phyloP scores from a whole-genome alignment of 805 yeast genomes.

The Lipomyces oligophaga region DNA sequence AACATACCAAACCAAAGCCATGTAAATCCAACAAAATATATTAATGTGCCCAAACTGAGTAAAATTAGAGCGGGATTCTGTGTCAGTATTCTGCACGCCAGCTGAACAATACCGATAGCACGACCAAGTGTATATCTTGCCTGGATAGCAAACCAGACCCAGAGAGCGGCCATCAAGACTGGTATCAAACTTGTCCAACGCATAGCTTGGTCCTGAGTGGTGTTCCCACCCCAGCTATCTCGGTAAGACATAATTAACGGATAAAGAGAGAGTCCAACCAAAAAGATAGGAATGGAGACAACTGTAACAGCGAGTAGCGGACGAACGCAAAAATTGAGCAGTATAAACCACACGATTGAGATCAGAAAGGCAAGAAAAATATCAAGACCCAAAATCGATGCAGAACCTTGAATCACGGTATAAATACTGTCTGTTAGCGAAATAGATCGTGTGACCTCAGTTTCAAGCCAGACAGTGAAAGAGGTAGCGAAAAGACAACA shows the following conservation, averaged over 20 bases:
- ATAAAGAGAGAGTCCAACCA: slow-evolving; percentile 31
- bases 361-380: slow-evolving; percentile 32
- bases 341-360: slow-evolving; percentile 34
- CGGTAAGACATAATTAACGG: slow-evolving; percentile 37
- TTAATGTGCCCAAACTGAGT: slow-evolving; percentile 35
- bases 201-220: slow-evolving; percentile 36
- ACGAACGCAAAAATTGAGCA: slow-evolving; percentile 32
- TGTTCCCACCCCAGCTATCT: slow-evolving; percentile 34
- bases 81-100: slow-evolving; percentile 38
- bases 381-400: slow-evolving; percentile 28
- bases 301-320: slow-evolving; percentile 32
- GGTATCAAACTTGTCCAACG: slow-evolving; percentile 36
- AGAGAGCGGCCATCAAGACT: slow-evolving; percentile 30
- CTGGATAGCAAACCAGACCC: slow-evolving; percentile 34
- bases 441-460: slow-evolving; percentile 30
- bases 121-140: slow-evolving; percentile 32
- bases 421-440: slow-evolving; percentile 35
- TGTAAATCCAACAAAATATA: slow-evolving; percentile 35
- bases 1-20: slow-evolving; percentile 39
- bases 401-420: slow-evolving; percentile 31
- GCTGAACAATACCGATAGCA: slow-evolving; percentile 39
- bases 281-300: slow-evolving; percentile 34
- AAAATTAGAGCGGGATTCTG: slow-evolving; percentile 35
- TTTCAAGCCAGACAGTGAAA: slow-evolving; percentile 33
- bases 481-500: slow-evolving; percentile 35